Percentiles rank a stretch among this genome's conserved stretches.
Evolutionary conservation across 2,329 filamentous ascomycete genomes (phyloP).

Genomic region (Alternaria arbusti): DNA sequence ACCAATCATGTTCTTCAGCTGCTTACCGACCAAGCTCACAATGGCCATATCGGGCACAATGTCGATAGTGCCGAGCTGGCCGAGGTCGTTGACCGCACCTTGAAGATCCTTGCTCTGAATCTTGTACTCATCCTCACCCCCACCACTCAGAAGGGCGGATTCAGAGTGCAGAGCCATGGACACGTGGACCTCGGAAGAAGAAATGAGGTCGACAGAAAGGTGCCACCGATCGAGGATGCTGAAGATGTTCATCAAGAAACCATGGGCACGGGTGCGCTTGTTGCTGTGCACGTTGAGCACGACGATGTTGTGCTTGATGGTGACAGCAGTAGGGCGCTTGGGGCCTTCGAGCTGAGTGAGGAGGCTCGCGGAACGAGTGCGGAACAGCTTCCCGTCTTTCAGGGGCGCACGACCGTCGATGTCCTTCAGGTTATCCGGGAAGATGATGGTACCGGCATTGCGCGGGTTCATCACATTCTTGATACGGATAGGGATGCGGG

Average conservation of each 20-base stretch:
- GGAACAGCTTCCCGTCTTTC: slow-evolving; percentile 64
- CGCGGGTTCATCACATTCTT: slow-evolving; percentile 90
- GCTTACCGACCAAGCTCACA: slow-evolving; percentile 88
- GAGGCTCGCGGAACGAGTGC: slow-evolving; percentile 55
- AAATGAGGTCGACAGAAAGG: slow-evolving; percentile 94
- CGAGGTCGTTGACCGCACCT: slow-evolving; percentile 70
- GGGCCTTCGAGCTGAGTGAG: slow-evolving; percentile 55
- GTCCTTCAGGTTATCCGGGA: slow-evolving; percentile 72
- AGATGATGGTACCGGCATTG: slow-evolving; percentile 79
- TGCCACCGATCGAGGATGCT: slow-evolving; percentile 84
- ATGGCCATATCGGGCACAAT: slow-evolving; percentile 94
- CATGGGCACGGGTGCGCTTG: slow-evolving; percentile 93
- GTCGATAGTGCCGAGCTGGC: slow-evolving; percentile 86
- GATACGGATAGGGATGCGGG: slow-evolving; percentile 84
- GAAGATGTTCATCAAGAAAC: slow-evolving; percentile 94
- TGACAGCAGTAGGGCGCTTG: slow-evolving; percentile 71
- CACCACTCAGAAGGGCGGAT: slow-evolving; percentile 58
- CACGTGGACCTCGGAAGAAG: slow-evolving; percentile 94
- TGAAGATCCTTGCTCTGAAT: slow-evolving; percentile 57
- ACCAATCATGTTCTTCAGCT: slow-evolving; percentile 96
- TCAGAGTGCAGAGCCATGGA: slow-evolving; percentile 95
- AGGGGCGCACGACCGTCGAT: slow-evolving; percentile 61
- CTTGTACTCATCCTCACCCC: slow-evolving; percentile 55
- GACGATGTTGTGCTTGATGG: slow-evolving; percentile 95
- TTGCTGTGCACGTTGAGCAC: slow-evolving; percentile 99